Percentiles rank a stretch among this genome's conserved stretches.
phyloP scores from a whole-genome alignment of 1,284 basidiomycete species.

The Sporisorium exsertum region DNA sequence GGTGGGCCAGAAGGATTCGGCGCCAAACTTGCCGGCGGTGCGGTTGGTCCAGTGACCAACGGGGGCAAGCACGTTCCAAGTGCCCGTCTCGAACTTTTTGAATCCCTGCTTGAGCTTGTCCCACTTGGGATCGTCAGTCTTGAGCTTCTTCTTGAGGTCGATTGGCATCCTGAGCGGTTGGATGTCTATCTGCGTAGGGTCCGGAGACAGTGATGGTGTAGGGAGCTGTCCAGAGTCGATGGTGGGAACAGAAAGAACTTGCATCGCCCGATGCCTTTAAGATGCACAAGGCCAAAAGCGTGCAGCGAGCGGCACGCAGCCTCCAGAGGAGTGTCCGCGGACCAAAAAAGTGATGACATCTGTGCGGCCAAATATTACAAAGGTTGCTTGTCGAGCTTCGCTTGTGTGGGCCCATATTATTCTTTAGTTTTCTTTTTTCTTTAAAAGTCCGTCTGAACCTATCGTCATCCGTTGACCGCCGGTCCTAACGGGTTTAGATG shows the following conservation, averaged over 20 bases:
- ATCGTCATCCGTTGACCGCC: no score
- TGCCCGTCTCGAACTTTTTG: conserved; percentile 60
- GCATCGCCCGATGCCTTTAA: neutral
- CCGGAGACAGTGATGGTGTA: neutral
- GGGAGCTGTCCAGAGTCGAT: neutral
- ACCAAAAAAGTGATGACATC: neutral
- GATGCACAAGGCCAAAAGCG: neutral
- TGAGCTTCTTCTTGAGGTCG: conserved; percentile 45
- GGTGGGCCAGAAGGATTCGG: conserved; percentile 66
- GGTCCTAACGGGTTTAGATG: no score
- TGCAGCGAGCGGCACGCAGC: neutral
- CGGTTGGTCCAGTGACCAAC: conserved; percentile 56
- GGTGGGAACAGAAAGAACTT: neutral
- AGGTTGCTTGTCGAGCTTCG: no score
- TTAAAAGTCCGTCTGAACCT: no score
- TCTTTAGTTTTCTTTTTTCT: no score
- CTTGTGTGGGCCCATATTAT: no score
- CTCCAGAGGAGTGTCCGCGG: neutral
- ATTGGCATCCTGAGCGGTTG: conserved; percentile 33
- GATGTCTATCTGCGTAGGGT: neutral
- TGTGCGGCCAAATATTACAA: neutral
- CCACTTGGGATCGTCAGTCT: conserved; percentile 50
- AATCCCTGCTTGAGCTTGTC: conserved; percentile 51
- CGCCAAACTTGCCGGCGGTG: conserved; percentile 54
- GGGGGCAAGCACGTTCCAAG: conserved; percentile 55